Percentiles rank a stretch among this genome's conserved stretches.
phyloP scores from a whole-genome alignment of 768 basidiomycete species.

The Exsudoporus frostii region DNA sequence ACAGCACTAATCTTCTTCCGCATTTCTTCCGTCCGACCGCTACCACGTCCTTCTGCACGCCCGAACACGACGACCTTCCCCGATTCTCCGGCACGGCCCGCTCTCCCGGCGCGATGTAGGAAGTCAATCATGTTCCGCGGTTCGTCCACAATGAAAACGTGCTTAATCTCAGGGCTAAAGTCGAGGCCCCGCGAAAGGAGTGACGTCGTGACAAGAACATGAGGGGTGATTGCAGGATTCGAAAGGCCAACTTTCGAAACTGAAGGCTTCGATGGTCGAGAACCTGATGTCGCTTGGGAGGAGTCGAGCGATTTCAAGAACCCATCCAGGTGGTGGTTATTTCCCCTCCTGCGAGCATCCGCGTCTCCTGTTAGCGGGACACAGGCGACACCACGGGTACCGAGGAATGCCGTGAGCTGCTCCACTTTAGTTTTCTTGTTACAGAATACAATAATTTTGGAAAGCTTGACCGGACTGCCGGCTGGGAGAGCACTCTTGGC shows the following conservation, averaged over 20 bases:
- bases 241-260: constrained; percentile 14
- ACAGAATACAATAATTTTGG: constrained; percentile 79
- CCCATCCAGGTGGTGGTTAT: constrained; percentile 71
- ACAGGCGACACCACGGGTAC: constrained; percentile 57
- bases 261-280: neutral
- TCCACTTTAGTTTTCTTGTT: constrained; percentile 72
- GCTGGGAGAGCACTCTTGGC: constrained; percentile 23
- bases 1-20: constrained; percentile 49
- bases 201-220: constrained; percentile 85
- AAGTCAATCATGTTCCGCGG: constrained; percentile 91
- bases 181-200: constrained; percentile 88
- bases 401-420: constrained; percentile 56
- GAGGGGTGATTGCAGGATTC: constrained; percentile 40
- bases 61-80: constrained; percentile 79
- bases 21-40: constrained; percentile 48
- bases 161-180: constrained; percentile 70
- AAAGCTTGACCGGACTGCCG: constrained; percentile 35
- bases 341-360: constrained; percentile 57
- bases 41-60: constrained; percentile 63
- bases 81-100: constrained; percentile 67
- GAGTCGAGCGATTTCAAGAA: constrained; percentile 49
- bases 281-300: neutral
- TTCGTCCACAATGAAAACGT: constrained; percentile 86
- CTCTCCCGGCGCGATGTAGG: constrained; percentile 84
- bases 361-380: constrained; percentile 64